phyloP scores from a whole-genome alignment of 208 protist species.

The Trypanosoma avium region DNA sequence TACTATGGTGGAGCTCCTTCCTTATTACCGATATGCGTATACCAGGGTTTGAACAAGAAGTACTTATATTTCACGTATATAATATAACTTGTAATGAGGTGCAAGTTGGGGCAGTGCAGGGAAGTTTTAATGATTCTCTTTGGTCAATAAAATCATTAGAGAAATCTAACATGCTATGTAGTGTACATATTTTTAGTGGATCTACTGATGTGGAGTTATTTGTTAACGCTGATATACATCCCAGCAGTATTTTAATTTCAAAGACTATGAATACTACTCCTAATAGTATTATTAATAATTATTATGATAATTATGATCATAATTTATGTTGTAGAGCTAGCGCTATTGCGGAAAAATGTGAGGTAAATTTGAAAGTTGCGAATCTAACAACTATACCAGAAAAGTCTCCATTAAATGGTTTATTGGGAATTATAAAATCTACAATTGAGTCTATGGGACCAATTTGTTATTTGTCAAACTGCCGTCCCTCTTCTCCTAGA shows the following conservation, averaged over 20 bases:
- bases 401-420: background rate
- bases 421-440: conserved; percentile 26
- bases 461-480: conserved; percentile 25
- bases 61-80: conserved; percentile 24
- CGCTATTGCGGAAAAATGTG: no score
- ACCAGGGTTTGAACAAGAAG: conserved; percentile 27
- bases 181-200: no score
- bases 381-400: no score
- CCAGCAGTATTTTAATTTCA: no score
- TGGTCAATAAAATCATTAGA: background rate
- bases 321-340: no score
- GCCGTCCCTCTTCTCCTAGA: conserved; percentile 19
- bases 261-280: no score
- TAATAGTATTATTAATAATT: no score
- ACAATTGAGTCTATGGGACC: no score
- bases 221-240: background rate
- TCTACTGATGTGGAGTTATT: conserved; percentile 3
- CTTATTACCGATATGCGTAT: conserved; percentile 33
- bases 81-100: conserved; percentile 45
- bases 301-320: no score
- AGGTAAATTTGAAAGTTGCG: no score
- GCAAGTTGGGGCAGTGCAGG: background rate
- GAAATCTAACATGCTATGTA: conserved; percentile 3
- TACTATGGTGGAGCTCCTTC: conserved; percentile 15
- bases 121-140: conserved; percentile 4